Percentiles rank a stretch among this genome's conserved stretches.
These are phyloP conservation scores for Aotearoamyces nothofagi DNA, from an alignment of 2,329 filamentous ascomycete genomes.

Conservation along the genomic window DNA sequence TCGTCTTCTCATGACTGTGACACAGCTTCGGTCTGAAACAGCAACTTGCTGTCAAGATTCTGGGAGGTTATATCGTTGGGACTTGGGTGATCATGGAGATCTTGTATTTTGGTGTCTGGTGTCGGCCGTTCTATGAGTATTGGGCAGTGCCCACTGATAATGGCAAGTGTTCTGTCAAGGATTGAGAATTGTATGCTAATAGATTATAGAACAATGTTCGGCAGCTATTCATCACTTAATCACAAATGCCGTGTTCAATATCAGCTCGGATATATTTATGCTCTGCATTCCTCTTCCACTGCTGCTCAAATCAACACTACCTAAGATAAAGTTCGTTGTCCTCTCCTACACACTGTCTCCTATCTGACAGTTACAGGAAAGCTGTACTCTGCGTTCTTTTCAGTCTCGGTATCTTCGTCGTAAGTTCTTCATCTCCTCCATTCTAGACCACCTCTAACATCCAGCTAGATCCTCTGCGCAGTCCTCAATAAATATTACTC, in stretches of 20 bases:
- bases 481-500: conserved; percentile 33
- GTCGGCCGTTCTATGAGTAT: conserved; percentile 37
- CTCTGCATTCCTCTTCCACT: conserved; percentile 40
- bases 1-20: background rate
- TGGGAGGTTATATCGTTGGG: conserved; percentile 30
- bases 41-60: conserved; percentile 30
- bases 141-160: conserved; percentile 39
- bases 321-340: conserved; percentile 11
- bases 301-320: conserved; percentile 27
- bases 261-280: conserved; percentile 44
- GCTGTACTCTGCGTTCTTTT: conserved; percentile 31
- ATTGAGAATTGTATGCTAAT: conserved; percentile 3
- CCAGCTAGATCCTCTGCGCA: conserved; percentile 31
- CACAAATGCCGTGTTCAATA: conserved; percentile 41
- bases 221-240: conserved; percentile 41
- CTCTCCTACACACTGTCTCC: conserved; percentile 23
- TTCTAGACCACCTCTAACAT: too few species aligned
- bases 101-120: conserved; percentile 34
- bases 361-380: conserved; percentile 34
- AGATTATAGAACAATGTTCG: conserved; percentile 34
- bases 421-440: too few species aligned
- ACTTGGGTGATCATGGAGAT: conserved; percentile 36
- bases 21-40: conserved; percentile 28
- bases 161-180: conserved; percentile 20
- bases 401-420: conserved; percentile 29